Evolutionary conservation across 2,329 filamentous ascomycete genomes (phyloP), one percentile per base, ranked within the genome.

Genomic region (Trichoderma polysporum): DNA sequence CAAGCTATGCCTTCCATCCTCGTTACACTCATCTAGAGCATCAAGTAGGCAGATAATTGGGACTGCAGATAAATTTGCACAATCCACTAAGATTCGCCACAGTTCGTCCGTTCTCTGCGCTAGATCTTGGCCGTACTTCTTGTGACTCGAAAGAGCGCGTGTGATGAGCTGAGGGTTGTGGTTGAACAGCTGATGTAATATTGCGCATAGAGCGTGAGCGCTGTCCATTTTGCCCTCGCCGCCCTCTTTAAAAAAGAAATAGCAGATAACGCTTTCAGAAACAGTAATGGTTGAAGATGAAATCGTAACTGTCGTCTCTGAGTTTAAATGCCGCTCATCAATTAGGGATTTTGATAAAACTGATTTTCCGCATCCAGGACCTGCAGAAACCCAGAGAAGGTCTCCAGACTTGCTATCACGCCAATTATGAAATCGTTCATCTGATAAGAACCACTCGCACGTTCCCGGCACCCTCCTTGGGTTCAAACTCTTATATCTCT

Each of bases 161-260:
- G 19, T 19, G 10, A 68, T 53, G 3, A 68, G 25, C 2, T 31
- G 19, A 72, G 50, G 12, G 5, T n/a, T n/a, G 60, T 64, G 29
- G 68, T 19, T 69, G 31, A 76, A 75, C 12, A 77, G 66, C 31
- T 77, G 73, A 33, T 75, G 72, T 2, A 77, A 64, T 9, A 77
- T 68, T 8, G 69, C 68, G 4, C 63, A 70, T 2, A 77, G 17
- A 0, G 75, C 74, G 54, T 70, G 54, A 3, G 50, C 19, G 13
- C 66, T 67, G 27, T 66, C 50, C 57, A 65, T 73, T 1, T 71
- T 74, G 8, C 66, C 64, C 25, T 73, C 65, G 4, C 70, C 69
- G 17, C 72, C 73, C 31, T 76, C 73, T 52, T 78, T 76, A 67
- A 78, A 79, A 65, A 79, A 79, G 70, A 77, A 78, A 60, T 78